phyloP scores from a whole-genome alignment of 2,329 filamentous ascomycete genomes.

The Dichotomopilus funicola region DNA sequence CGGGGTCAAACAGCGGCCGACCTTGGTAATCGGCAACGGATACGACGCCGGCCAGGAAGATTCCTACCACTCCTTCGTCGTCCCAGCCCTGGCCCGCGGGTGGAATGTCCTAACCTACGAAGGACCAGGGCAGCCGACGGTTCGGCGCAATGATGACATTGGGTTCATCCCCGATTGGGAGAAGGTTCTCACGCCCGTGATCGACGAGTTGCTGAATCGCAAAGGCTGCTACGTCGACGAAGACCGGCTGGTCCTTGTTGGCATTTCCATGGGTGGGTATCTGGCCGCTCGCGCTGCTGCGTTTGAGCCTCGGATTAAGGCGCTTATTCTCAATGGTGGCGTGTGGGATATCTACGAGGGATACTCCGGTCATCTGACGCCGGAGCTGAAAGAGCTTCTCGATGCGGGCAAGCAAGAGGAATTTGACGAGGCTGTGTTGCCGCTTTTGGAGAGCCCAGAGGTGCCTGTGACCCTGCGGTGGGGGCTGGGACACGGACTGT shows the following conservation, averaged over 20 bases:
- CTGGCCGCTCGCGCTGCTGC: neutral
- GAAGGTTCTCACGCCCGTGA: neutral
- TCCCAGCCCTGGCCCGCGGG: neutral
- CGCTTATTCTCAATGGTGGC: neutral
- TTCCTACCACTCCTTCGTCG: neutral
- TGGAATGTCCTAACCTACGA: neutral
- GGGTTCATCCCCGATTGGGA: neutral
- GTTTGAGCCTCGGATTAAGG: neutral
- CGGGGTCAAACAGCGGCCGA: neutral
- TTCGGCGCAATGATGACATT: neutral
- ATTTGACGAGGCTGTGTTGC: neutral
- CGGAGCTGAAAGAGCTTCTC: neutral
- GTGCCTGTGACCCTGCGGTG: neutral
- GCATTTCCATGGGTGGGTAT: neutral
- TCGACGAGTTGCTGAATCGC: neutral
- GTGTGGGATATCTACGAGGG: neutral
- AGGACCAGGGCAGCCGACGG: neutral
- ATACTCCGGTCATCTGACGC: neutral
- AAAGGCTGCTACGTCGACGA: neutral
- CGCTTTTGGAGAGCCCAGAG: neutral
- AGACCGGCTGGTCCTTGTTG: neutral
- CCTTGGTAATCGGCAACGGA: neutral
- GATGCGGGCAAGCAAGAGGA: neutral
- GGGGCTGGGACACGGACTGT: neutral
- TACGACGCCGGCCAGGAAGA: neutral